Conservation (phyloP, 2,329 filamentous ascomycete species). For the Xylariaceae sp. region DNA sequence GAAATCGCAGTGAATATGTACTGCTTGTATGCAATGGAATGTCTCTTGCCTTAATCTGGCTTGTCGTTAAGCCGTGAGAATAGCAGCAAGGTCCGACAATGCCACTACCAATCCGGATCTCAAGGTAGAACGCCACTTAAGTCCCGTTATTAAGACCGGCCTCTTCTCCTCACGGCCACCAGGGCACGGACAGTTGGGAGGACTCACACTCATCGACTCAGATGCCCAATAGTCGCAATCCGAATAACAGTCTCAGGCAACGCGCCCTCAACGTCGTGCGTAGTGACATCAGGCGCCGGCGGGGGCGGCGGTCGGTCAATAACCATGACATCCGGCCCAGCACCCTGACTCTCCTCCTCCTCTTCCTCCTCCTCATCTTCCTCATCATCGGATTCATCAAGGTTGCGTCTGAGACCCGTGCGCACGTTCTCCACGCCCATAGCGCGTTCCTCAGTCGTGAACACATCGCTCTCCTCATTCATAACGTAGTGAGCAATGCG, state of each 20-base stretch:
- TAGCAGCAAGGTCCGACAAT: too few relatives aligned
- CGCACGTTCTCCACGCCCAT: constrained; percentile 62
- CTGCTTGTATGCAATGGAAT: too few relatives aligned
- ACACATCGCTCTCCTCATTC: constrained; percentile 56
- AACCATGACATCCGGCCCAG: constrained; percentile 29
- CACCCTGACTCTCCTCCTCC: constrained; percentile 26
- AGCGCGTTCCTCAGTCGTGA: constrained; percentile 65
- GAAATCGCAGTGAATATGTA: too few relatives aligned
- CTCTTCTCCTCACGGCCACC: too few relatives aligned
- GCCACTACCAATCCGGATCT: not conserved
- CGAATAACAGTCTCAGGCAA: constrained; percentile 27
- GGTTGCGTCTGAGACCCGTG: constrained; percentile 59
- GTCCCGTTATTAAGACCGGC: too few relatives aligned
- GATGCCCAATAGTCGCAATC: constrained; percentile 15
- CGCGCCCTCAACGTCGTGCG: constrained; percentile 26
- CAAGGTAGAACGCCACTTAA: too few relatives aligned
- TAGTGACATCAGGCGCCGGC: constrained; percentile 26
- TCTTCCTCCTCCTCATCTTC: constrained; percentile 47
- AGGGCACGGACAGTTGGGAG: not conserved
- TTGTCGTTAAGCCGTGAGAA: too few relatives aligned
- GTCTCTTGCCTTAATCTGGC: too few relatives aligned
- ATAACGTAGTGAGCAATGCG: constrained; percentile 36
- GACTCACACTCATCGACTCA: not conserved
- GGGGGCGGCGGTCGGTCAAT: constrained; percentile 30
- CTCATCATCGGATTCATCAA: constrained; percentile 52